These are phyloP conservation scores for Podila minutissima DNA, from an alignment of 192 early-diverging fungal species.

Conservation along the genomic window DNA sequence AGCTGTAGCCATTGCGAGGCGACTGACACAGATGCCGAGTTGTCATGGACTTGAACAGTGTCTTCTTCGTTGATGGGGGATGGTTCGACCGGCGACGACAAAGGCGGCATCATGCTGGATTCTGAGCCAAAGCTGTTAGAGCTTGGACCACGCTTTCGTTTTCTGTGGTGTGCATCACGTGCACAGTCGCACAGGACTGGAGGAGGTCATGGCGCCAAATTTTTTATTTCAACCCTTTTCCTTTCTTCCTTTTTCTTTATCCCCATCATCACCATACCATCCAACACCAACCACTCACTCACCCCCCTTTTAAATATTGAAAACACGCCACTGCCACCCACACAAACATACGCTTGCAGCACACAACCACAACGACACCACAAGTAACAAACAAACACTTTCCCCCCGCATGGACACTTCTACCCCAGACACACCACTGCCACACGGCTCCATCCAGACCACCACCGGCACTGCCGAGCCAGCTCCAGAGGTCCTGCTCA, in stretches of 20 bases:
- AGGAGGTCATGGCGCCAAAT: not conserved
- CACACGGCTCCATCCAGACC: not conserved
- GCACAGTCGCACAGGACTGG: no score
- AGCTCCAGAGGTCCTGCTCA: slow-evolving; percentile 21
- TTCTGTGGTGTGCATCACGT: not conserved
- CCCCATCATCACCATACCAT: not conserved
- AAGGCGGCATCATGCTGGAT: no score
- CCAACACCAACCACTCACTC: not conserved
- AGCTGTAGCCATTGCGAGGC: not conserved
- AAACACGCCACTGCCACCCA: not conserved
- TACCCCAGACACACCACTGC: not conserved
- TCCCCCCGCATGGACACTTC: not conserved
- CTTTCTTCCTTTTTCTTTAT: not conserved
- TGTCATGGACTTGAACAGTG: no score
- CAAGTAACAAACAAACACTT: not conserved
- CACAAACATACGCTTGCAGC: not conserved
- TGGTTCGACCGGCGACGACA: no score
- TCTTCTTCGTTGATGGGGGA: no score
- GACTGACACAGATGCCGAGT: not conserved
- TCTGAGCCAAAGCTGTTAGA: no score
- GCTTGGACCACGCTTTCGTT: no score
- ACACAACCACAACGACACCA: not conserved
- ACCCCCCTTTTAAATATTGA: not conserved
- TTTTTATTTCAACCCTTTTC: not conserved
- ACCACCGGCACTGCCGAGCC: slow-evolving; percentile 3